phyloP scores from a whole-genome alignment of 805 yeast genomes.

The Torulaspora delbrueckii region DNA sequence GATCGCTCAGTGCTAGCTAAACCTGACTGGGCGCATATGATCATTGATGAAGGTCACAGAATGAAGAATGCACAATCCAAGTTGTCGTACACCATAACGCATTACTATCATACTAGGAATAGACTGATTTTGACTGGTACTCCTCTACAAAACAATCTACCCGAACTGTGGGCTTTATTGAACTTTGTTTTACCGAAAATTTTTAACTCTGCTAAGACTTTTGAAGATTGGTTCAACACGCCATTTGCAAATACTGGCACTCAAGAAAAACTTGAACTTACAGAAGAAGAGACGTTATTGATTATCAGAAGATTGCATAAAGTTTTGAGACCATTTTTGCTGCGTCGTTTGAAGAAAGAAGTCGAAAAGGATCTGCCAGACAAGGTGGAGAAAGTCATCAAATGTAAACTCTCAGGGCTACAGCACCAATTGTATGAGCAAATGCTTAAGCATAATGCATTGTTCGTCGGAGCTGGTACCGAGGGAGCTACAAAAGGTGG shows the following conservation, averaged over 20 bases:
- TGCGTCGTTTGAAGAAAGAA: slow-evolving; percentile 80
- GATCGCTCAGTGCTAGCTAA: slow-evolving; percentile 67
- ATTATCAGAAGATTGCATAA: slow-evolving; percentile 81
- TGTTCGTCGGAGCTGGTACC: slow-evolving; percentile 58
- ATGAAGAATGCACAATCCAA: slow-evolving; percentile 78
- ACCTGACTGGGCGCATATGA: slow-evolving; percentile 79
- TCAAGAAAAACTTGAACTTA: slow-evolving; percentile 72
- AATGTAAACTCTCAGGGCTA: slow-evolving; percentile 70
- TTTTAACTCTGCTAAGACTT: slow-evolving; percentile 79
- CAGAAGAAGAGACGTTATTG: slow-evolving; percentile 81
- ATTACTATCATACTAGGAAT: slow-evolving; percentile 67
- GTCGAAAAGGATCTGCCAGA: slow-evolving; percentile 84
- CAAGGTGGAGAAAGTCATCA: slow-evolving; percentile 75
- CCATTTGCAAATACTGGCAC: slow-evolving; percentile 83
- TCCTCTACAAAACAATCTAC: slow-evolving; percentile 77
- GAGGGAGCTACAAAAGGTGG: slow-evolving; percentile 60
- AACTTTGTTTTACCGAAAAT: slow-evolving; percentile 80
- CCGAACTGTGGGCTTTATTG: slow-evolving; percentile 80
- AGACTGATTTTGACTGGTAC: slow-evolving; percentile 84
- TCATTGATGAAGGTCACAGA: slow-evolving; percentile 87
- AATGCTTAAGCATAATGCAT: slow-evolving; percentile 65
- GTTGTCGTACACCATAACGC: slow-evolving; percentile 63
- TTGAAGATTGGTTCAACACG: slow-evolving; percentile 87
- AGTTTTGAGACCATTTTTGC: slow-evolving; percentile 76
- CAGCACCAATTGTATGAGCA: slow-evolving; percentile 70